Evolutionary conservation across 805 yeast species (phyloP).

Genomic region (Nakazawaea ernobii): DNA sequence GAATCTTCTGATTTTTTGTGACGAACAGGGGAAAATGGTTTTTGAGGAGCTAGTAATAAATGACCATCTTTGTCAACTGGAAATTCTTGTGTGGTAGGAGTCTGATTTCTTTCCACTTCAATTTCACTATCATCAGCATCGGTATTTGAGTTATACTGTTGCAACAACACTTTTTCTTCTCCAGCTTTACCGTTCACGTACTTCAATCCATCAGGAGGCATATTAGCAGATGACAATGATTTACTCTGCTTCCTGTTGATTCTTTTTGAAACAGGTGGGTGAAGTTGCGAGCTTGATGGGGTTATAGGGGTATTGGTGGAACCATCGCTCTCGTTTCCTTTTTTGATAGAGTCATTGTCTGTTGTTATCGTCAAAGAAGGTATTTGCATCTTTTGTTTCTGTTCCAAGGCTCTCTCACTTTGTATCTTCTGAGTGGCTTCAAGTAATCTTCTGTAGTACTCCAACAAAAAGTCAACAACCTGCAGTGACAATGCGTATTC

Average conservation of each 20-base stretch:
- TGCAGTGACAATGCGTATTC: slow-evolving; percentile 84
- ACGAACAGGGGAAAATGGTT: slow-evolving; percentile 3
- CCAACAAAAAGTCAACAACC: slow-evolving; percentile 84
- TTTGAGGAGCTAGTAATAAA: slow-evolving; percentile 3
- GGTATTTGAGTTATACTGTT: slow-evolving; percentile 5
- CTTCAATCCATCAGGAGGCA: slow-evolving; percentile 32
- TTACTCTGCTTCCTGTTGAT: slow-evolving; percentile 28
- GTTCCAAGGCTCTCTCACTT: neutral
- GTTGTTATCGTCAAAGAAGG: slow-evolving; percentile 3
- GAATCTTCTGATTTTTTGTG: slow-evolving; percentile 8
- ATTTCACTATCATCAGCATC: slow-evolving; percentile 7
- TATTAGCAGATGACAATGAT: slow-evolving; percentile 41
- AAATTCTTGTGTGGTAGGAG: slow-evolving; percentile 2
- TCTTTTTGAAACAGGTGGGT: slow-evolving; percentile 7
- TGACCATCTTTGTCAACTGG: neutral
- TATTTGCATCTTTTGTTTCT: neutral
- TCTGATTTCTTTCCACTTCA: neutral
- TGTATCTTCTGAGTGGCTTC: slow-evolving; percentile 20
- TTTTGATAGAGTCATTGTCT: neutral
- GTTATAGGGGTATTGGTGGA: slow-evolving; percentile 6
- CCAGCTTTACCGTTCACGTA: slow-evolving; percentile 27
- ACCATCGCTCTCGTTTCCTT: neutral
- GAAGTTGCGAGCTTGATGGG: neutral
- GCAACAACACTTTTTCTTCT: slow-evolving; percentile 7
- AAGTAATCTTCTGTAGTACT: slow-evolving; percentile 72